Conservation (phyloP, 768 basidiomycete species). For the Kwoniella shandongensis region DNA sequence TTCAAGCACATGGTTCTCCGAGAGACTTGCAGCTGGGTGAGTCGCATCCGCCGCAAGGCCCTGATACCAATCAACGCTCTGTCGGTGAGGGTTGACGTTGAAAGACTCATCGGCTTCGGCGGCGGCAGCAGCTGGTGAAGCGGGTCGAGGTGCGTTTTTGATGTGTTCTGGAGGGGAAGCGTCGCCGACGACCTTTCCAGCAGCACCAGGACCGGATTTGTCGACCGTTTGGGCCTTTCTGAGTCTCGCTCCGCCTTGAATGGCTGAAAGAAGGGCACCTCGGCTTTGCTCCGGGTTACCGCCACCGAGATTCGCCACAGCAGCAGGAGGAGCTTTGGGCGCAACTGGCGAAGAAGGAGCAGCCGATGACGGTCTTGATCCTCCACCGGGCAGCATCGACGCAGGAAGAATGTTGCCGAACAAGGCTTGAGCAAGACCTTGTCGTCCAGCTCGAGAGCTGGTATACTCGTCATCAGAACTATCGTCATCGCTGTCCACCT, state of each 20-base stretch:
- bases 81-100: conserved; percentile 59
- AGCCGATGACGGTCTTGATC: conserved; percentile 49
- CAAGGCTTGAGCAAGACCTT: conserved; percentile 72
- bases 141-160: conserved; percentile 55
- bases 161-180: conserved; percentile 69
- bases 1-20: conserved; percentile 55
- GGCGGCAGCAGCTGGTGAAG: conserved; percentile 49
- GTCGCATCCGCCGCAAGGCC: conserved; percentile 72
- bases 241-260: conserved; percentile 71
- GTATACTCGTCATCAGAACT: conserved; percentile 77
- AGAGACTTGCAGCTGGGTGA: conserved; percentile 43
- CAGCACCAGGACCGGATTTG: conserved; percentile 62
- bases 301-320: conserved; percentile 57
- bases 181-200: conserved; percentile 70
- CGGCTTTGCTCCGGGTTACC: conserved; percentile 51
- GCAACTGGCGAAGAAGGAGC: conserved; percentile 49
- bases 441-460: conserved; percentile 64
- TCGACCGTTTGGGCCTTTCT: conserved; percentile 79
- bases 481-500: conserved; percentile 59
- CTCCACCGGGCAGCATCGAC: conserved; percentile 35
- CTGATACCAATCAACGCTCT: conserved; percentile 89
- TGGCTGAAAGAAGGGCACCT: conserved; percentile 70
- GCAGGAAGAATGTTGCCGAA: conserved; percentile 71
- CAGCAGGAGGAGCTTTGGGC: conserved; percentile 53
- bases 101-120: conserved; percentile 16